Evolutionary conservation across 345 rosid species (phyloP).

Genomic region (Trapa bicornis): DNA sequence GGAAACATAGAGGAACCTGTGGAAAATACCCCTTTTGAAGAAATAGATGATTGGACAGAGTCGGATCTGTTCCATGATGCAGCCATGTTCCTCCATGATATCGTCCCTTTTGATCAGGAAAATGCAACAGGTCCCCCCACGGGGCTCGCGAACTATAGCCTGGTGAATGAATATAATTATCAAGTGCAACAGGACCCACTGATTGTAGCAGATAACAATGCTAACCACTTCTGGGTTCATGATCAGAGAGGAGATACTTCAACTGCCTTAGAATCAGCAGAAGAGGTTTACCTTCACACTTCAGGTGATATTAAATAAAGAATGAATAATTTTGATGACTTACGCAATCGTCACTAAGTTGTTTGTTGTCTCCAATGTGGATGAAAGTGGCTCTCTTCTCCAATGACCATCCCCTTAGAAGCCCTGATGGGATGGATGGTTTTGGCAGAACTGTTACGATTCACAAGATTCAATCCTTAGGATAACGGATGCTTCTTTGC

Average conservation of each 20-base stretch:
- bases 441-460: conserved; percentile 26
- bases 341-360: conserved; percentile 12
- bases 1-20: conserved; percentile 11
- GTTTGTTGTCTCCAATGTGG: conserved; percentile 19
- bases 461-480: conserved; percentile 23
- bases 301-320: conserved; percentile 32
- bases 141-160: conserved; percentile 9
- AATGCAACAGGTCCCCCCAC: conserved; percentile 7
- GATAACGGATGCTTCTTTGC: conserved; percentile 22
- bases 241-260: conserved; percentile 20
- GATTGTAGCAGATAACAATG: conserved; percentile 13
- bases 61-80: conserved; percentile 41
- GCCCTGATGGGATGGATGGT: conserved; percentile 39
- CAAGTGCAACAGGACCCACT: conserved; percentile 20
- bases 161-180: conserved; percentile 20
- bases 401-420: conserved; percentile 27
- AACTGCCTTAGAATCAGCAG: conserved; percentile 13
- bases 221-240: conserved; percentile 25
- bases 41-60: conserved; percentile 30
- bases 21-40: conserved; percentile 21
- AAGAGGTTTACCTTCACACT: conserved; percentile 11
- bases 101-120: conserved; percentile 25
- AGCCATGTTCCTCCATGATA: conserved; percentile 30
- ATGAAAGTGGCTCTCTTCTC: conserved; percentile 29
- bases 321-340: conserved; percentile 1